phyloP scores from a whole-genome alignment of 169 alveolate species.

The Neospora caninum region DNA sequence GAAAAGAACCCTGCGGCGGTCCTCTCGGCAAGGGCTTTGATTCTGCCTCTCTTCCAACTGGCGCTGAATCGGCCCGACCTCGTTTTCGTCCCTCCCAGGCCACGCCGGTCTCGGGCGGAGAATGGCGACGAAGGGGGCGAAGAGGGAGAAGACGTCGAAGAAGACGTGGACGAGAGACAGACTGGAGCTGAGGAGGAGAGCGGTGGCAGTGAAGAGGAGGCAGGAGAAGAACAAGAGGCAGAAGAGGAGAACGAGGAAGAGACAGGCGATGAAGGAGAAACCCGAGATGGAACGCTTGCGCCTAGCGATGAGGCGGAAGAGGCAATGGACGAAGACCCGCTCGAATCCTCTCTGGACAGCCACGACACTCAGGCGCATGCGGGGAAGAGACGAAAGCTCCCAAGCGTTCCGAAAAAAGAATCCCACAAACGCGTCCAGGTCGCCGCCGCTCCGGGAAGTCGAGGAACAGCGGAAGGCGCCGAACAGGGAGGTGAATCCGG shows the following conservation, averaged over 20 bases:
- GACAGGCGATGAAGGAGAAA: not conserved
- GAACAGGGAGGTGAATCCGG: not conserved
- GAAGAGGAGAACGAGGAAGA: not conserved
- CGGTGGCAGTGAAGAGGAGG: not conserved
- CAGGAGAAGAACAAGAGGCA: not conserved
- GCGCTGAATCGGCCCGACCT: slow-evolving; percentile 7
- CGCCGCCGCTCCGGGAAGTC: not conserved
- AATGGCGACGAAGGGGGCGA: not conserved
- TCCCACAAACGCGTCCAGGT: not conserved
- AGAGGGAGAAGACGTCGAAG: not conserved
- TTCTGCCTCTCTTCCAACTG: not conserved
- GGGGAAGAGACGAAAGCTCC: not conserved
- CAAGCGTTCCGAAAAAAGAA: not conserved
- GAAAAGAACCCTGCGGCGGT: slow-evolving; percentile 59
- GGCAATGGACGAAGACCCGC: not conserved
- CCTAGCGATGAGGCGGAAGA: not conserved
- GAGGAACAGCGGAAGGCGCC: not conserved
- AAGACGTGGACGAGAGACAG: not conserved
- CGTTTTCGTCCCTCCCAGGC: slow-evolving; percentile 10
- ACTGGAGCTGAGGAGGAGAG: not conserved
- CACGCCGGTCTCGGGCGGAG: not conserved
- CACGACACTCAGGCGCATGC: not conserved
- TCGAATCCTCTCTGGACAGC: too few species aligned
- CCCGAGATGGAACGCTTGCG: not conserved
- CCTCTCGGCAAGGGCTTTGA: slow-evolving; percentile 24